Evolutionary conservation across 257 asterid genomes (phyloP), one percentile per base, ranked within the genome.

Genomic region (Penstemon barbatus): DNA sequence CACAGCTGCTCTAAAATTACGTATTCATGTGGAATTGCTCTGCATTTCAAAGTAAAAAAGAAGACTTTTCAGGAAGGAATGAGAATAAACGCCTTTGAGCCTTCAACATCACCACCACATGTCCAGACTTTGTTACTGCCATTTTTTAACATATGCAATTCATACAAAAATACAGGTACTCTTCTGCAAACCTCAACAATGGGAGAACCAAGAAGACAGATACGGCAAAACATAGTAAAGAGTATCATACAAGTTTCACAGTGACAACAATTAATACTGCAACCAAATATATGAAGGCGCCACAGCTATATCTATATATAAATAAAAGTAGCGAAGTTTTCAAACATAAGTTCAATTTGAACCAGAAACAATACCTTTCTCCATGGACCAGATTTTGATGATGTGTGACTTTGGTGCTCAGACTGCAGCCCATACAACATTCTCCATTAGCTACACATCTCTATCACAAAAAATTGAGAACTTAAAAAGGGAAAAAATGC

Each of bases 321-420:
- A 19, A 33, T 18, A 57, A 11, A 18, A 42, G 68, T 11, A 70
- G 59, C 56, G 15, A 41, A 8, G 52, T 40, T 2, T 41, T 66
- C 40, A 53, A 48, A 67, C 42, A 63, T 56, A 45, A 49, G 61
- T 39, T 55, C 36, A 71, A 71, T 46, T 69, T 57, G 55, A 57
- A 72, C 40, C 42, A 65, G 62, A 48, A 66, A 71, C 6, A 68
- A 1, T 82, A 90, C 98, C 98, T 90, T 92, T 83, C 98, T 89
- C 98, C 98, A 90, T 12, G 97, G 98, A 74, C 98, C 97, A 44
- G 95, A 82, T 83, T 72, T 90, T 49, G 96, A 84, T 77, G 96
- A 79, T 75, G 78, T 72, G 66, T 77, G 87, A 69, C 69, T 19
- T 69, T 83, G 89, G 73, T 83, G 76, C 44, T 85, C 98, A 58